Evolutionary conservation across 2,329 filamentous ascomycete genomes (phyloP).

Genomic region (Fusarium liriodendri): DNA sequence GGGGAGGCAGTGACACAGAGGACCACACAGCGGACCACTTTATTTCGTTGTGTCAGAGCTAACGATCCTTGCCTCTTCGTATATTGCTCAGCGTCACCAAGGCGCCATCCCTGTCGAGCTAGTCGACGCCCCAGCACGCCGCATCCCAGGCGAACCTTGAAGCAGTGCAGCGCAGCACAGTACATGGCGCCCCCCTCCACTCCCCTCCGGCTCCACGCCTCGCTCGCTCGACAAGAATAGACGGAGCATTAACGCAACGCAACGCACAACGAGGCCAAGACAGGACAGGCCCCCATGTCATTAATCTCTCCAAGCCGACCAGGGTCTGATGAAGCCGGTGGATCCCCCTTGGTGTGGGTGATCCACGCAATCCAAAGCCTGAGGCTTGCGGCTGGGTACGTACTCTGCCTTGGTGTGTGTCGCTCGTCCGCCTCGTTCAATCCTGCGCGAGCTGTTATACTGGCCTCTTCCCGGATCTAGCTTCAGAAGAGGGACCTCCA

Average conservation of each 20-base stretch:
- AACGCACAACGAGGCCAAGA: constrained; percentile 45
- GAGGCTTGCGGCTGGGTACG: constrained; percentile 44
- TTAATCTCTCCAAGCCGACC: constrained; percentile 48
- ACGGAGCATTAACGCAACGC: constrained; percentile 51
- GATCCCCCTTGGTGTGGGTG: constrained; percentile 47
- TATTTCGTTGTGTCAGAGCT: constrained; percentile 62
- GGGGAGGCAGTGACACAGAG: constrained; percentile 40
- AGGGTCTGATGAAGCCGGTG: constrained; percentile 48
- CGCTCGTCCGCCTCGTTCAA: constrained; percentile 42
- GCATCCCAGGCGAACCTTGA: constrained; percentile 49
- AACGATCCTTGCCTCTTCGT: constrained; percentile 58
- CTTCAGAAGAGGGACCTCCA: constrained; percentile 41
- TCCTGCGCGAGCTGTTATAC: constrained; percentile 37
- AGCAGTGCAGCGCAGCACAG: background rate
- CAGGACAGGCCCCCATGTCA: constrained; percentile 48
- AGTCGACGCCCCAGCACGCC: constrained; percentile 42
- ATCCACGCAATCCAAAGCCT: constrained; percentile 52
- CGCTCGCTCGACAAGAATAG: constrained; percentile 56
- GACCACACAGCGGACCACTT: constrained; percentile 49
- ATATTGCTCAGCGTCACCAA: constrained; percentile 63
- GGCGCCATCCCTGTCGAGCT: constrained; percentile 46
- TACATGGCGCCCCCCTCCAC: constrained; percentile 29
- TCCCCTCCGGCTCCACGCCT: constrained; percentile 32
- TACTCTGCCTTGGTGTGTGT: constrained; percentile 23
- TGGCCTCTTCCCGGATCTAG: constrained; percentile 39